These are phyloP conservation scores for Dryadomyces quercus-mongolicae DNA, from an alignment of 2,329 filamentous ascomycete genomes.

Conservation along the genomic window DNA sequence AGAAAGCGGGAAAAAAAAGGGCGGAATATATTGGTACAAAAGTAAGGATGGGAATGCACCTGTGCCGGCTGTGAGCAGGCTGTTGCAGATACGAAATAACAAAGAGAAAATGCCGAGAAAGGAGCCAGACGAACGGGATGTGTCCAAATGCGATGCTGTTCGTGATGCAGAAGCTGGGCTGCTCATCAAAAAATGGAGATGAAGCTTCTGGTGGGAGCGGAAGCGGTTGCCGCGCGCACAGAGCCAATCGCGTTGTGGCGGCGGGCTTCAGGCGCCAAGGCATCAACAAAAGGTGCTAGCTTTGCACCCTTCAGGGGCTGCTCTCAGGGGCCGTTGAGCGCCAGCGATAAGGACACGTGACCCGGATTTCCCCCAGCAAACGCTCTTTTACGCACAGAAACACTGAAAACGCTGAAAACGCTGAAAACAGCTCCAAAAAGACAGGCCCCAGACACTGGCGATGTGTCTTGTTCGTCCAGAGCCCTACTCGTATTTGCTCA, in stretches of 20 bases:
- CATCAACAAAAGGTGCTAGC: conserved; percentile 17
- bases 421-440: too few species aligned
- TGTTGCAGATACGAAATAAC: not conserved
- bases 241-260: conserved; percentile 17
- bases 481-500: too few species aligned
- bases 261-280: conserved; percentile 22
- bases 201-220: not conserved
- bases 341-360: conserved; percentile 5
- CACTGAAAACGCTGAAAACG: too few species aligned
- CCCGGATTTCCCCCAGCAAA: not conserved
- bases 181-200: not conserved
- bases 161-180: not conserved
- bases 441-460: too few species aligned
- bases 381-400: too few species aligned
- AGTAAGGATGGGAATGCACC: not conserved
- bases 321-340: conserved; percentile 8
- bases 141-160: not conserved
- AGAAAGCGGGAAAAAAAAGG: not conserved
- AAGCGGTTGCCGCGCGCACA: not conserved
- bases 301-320: conserved; percentile 6
- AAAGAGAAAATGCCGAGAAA: not conserved
- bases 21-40: not conserved
- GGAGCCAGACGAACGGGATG: not conserved
- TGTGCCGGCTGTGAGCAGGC: not conserved
- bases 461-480: too few species aligned